Conservation (phyloP, 345 rosid genomes). For the Balakata baccata region DNA sequence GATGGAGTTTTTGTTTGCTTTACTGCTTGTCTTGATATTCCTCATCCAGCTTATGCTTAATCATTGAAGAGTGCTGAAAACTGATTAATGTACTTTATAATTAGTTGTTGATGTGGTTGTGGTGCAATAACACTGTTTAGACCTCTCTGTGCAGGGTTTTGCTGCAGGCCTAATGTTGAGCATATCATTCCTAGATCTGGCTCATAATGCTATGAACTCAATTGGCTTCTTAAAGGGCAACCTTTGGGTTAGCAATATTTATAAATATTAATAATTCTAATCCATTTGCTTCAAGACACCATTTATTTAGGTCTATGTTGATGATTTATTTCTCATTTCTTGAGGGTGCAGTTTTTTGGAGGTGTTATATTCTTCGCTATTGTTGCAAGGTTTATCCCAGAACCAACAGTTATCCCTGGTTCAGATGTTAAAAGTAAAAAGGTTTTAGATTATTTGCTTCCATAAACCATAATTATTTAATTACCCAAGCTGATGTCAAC, state of each 20-base stretch:
- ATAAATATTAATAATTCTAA: slow-evolving; percentile 10
- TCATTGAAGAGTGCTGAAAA: background rate
- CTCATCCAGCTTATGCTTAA: background rate
- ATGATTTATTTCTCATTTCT: slow-evolving; percentile 28
- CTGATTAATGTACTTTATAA: slow-evolving; percentile 8
- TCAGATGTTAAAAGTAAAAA: slow-evolving; percentile 65
- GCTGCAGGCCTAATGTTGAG: slow-evolving; percentile 98
- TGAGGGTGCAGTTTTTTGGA: slow-evolving; percentile 69
- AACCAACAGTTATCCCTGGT: slow-evolving; percentile 59
- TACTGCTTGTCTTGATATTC: background rate
- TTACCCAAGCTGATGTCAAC: background rate
- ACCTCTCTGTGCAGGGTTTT: slow-evolving; percentile 65
- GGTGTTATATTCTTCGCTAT: slow-evolving; percentile 88
- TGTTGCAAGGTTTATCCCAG: slow-evolving; percentile 85
- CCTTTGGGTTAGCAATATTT: slow-evolving; percentile 74
- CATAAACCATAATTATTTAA: slow-evolving; percentile 4
- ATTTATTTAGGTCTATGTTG: slow-evolving; percentile 15
- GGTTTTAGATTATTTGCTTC: slow-evolving; percentile 39
- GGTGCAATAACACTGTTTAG: slow-evolving; percentile 22
- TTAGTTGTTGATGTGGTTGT: background rate
- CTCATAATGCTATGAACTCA: slow-evolving; percentile 94
- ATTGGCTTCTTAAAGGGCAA: slow-evolving; percentile 92
- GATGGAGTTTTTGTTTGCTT: background rate
- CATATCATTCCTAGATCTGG: slow-evolving; percentile 93
- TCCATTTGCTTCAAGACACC: slow-evolving; percentile 11